These are phyloP conservation scores for Fusarium scirpi DNA, from an alignment of 2,329 filamentous ascomycete genomes.

Conservation along the genomic window DNA sequence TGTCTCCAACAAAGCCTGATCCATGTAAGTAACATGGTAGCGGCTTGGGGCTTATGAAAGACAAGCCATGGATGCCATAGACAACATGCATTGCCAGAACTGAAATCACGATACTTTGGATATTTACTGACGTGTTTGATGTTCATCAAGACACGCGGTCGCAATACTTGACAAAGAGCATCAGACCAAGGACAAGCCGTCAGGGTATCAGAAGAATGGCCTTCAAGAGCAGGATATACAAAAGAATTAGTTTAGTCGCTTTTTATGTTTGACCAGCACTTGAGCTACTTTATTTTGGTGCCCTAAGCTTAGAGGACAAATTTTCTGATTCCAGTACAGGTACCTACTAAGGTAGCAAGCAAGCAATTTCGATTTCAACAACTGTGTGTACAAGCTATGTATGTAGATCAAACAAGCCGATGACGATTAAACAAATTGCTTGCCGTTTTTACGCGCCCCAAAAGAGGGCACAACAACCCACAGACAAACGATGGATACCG, in stretches of 20 bases:
- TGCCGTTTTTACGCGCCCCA: slow-evolving; percentile 5
- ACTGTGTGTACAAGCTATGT: neutral
- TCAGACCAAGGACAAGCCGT: neutral
- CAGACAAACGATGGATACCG: slow-evolving; percentile 1
- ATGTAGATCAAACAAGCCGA: neutral
- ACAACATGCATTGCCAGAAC: neutral
- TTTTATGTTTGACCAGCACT: neutral
- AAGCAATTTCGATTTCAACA: neutral
- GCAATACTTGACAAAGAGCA: neutral
- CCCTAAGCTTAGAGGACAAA: neutral
- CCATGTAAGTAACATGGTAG: slow-evolving; percentile 10
- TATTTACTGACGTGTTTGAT: neutral
- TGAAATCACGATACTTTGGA: neutral
- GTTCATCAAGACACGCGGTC: neutral
- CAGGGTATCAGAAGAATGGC: neutral
- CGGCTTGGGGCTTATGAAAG: neutral
- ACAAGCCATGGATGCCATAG: neutral
- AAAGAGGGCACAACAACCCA: slow-evolving; percentile 12
- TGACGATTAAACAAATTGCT: neutral
- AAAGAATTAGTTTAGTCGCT: too few species aligned
- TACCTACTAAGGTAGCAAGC: neutral
- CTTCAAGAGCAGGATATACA: neutral
- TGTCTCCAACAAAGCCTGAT: slow-evolving; percentile 16
- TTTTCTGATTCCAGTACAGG: neutral
- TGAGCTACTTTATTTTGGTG: neutral